Base-by-base conservation (phyloP, 1,139 yeast species). In the Saccharomycopsis hybrid region DNA sequence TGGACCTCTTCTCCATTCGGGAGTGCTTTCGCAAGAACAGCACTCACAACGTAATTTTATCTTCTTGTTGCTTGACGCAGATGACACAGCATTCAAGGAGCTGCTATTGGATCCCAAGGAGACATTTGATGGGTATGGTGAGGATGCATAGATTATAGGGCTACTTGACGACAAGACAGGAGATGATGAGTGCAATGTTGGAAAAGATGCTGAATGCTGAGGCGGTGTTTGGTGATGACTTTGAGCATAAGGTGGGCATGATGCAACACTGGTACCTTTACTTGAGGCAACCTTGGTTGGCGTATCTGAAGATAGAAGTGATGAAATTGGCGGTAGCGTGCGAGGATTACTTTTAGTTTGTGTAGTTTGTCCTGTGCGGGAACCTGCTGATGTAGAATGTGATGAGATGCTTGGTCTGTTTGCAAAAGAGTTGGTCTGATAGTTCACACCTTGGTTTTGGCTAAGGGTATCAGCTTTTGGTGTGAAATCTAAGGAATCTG, bases 1-100 rank as follows among this genome's bases (percentile, higher is more conserved):
- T 1, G 96, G 96, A 0, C 96, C 96, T 51, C 89, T 73, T 57
- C 96, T 72, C 96, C 96, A 88, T 67, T 88, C 96, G 0, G 96
- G 95, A 1, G 96, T 87, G 54, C 82, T 87, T 2, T 78, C 75
- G 13, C 85, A 81, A 25, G 84, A 85, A 64, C 96, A 88, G 56
- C 84, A 78, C 53, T 74, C 76, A 61, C 89, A 82, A 38, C 63
- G 60, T 49, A 55, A 52, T 42, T 47, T 52, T 44, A n/a, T 11
- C 48, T 50, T 51, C 13, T 13, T 30, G 2, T 27, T 47, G 38
- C 27, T 41, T 13, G 9, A 24, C 24, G 11, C 31, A n/a, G n/a
- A n/a, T n/a, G n/a, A n/a, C n/a, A n/a, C n/a, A 11, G 35, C 35
- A 31, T 11, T 11, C 11, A 7, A 7, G 13, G 7, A 8, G 39